Base-by-base conservation (phyloP, 805 yeast species). In the Saccharomycopsis sp. region DNA sequence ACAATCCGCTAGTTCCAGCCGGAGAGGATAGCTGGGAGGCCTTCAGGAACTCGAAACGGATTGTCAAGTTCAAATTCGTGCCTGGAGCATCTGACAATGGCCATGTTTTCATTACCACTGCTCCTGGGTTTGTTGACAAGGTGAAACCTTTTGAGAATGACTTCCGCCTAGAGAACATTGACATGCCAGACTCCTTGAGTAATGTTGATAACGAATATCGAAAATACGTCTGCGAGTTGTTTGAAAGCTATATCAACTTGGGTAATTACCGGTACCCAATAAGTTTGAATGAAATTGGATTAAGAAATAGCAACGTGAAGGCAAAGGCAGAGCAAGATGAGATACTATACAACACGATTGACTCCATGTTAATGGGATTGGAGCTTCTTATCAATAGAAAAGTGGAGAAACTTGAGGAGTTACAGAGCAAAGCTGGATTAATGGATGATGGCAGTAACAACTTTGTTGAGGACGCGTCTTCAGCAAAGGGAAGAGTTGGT, bases 401-500 rank as follows among this genome's bases (percentile, higher is more conserved):
- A 25, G 29, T 44, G 10, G 48, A 46, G 19, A 21, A 30, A 9
- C 16, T 43, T 10, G 35, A 31, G 19, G 20, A 16, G 2, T 16
- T n/a, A n/a, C n/a, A 13, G 5, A 5, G 13, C 9, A 36, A 31
- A 5, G 41, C 12, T 16, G 37, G 19, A 12, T n/a, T 17, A 3
- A 15, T 19, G n/a, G 44, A 40, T 5, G 30, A 36, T 19, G 18
- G 33, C 21, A 29, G 29, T 10, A 17, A n/a, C 9, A 20, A 9
- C 15, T 37, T 33, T 4, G 33, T 9, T 4, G 39, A 35, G 10
- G 22, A 26, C 12, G 30, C 26, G 5, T 21, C n/a, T 19, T 15
- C 31, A 25, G 27, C 27, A 9, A 25, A 10, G 9, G 27, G 12
- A 40, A 60, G 55, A 50, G 55, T 57, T 16, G 53, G 58, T 27